Evolutionary conservation across 257 asterid species (phyloP).

Genomic region (Nicotiana tomentosiformis): DNA sequence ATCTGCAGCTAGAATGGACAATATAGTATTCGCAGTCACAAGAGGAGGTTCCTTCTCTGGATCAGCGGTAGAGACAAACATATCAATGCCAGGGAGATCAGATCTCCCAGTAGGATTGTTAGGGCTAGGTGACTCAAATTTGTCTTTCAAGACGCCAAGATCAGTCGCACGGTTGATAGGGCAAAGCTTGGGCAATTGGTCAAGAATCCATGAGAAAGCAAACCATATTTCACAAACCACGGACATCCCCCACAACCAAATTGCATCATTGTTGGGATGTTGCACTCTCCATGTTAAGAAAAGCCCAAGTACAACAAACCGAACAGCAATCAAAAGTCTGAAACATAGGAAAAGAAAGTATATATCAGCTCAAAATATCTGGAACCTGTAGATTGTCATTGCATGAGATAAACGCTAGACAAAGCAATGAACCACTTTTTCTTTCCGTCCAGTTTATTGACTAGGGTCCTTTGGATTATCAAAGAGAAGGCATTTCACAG

Average conservation of each 20-base stretch:
- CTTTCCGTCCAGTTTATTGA: not conserved
- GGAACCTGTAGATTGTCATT: not conserved
- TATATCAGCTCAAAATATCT: conserved; percentile 14
- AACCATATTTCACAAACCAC: conserved; percentile 75
- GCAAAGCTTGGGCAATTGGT: conserved; percentile 62
- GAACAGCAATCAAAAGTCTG: conserved; percentile 52
- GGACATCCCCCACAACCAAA: conserved; percentile 81
- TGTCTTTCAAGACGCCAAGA: conserved; percentile 57
- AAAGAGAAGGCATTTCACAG: not conserved
- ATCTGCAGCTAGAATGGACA: conserved; percentile 58
- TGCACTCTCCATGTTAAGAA: conserved; percentile 61
- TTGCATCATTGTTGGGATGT: conserved; percentile 60
- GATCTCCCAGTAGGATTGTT: conserved; percentile 63
- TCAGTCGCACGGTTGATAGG: conserved; percentile 76
- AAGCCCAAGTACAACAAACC: conserved; percentile 57
- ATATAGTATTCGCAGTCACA: conserved; percentile 69
- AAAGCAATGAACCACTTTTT: not conserved
- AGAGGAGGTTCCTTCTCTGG: conserved; percentile 82
- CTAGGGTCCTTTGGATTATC: not conserved
- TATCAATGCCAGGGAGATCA: conserved; percentile 62
- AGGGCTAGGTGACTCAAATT: conserved; percentile 51
- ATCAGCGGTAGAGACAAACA: conserved; percentile 76
- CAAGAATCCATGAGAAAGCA: conserved; percentile 75
- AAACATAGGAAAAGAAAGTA: conserved; percentile 2
- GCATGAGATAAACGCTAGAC: not conserved